A percentile compares a stretch with the other conserved stretches of the same genome.
These are phyloP conservation scores for Cladosporium austrohemisphaericum DNA, from an alignment of 2,329 filamentous ascomycete genomes.

Conservation along the genomic window DNA sequence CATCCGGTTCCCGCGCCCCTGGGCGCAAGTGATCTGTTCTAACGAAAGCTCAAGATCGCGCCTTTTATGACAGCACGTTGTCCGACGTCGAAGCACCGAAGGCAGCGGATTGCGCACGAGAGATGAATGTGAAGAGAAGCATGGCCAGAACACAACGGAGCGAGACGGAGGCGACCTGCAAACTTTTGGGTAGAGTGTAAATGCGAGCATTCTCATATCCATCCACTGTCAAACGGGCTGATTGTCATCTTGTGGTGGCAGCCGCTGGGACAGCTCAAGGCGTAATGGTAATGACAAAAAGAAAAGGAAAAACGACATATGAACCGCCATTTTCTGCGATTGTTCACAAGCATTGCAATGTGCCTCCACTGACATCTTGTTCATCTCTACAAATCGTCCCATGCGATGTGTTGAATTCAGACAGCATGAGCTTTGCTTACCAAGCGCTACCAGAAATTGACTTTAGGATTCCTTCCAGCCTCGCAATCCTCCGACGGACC, in stretches of 20 bases:
- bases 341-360: too few relatives aligned
- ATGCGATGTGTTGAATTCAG: too few relatives aligned
- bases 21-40: conserved; percentile 8
- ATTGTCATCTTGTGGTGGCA: neutral
- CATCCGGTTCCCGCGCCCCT: conserved; percentile 12
- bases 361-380: too few relatives aligned
- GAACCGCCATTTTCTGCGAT: too few relatives aligned
- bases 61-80: conserved; percentile 11
- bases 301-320: neutral
- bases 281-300: conserved; percentile 12
- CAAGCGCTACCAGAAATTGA: neutral
- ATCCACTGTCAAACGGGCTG: neutral
- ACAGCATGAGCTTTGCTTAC: too few relatives aligned
- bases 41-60: neutral
- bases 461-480: neutral
- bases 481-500: neutral
- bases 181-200: conserved; percentile 14
- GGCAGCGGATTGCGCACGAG: conserved; percentile 12
- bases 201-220: conserved; percentile 12
- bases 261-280: neutral
- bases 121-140: conserved; percentile 12
- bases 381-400: too few relatives aligned
- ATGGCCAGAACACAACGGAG: neutral
- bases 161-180: conserved; percentile 1
- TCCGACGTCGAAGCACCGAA: neutral